Percentiles rank a stretch among this genome's conserved stretches.
These are phyloP conservation scores for Beauveria medogensis DNA, from an alignment of 2,329 filamentous ascomycete genomes.

Conservation along the genomic window DNA sequence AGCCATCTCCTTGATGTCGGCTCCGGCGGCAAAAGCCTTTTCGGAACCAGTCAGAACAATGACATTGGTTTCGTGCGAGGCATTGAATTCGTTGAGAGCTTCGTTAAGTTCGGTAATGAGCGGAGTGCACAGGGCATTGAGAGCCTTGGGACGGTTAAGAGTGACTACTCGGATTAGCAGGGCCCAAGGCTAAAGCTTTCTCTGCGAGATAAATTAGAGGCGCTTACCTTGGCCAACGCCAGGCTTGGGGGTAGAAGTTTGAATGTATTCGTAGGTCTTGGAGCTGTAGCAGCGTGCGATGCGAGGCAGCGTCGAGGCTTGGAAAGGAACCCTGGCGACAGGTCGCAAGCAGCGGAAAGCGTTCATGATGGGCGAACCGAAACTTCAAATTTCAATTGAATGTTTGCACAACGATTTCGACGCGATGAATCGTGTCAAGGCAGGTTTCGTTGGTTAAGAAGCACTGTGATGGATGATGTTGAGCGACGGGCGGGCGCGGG, in stretches of 20 bases:
- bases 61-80: constrained; percentile 59
- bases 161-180: constrained; percentile 54
- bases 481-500: constrained; percentile 5
- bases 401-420: not conserved
- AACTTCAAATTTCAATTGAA: not conserved
- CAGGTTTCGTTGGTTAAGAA: not conserved
- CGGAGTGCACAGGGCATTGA: constrained; percentile 87
- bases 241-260: constrained; percentile 75
- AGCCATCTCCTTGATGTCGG: constrained; percentile 99
- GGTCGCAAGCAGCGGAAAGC: constrained; percentile 52
- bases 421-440: not conserved
- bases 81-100: constrained; percentile 63
- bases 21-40: constrained; percentile 88
- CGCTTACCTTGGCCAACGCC: constrained; percentile 77
- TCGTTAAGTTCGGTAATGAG: constrained; percentile 85
- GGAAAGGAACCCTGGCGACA: constrained; percentile 42
- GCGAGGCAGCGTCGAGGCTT: constrained; percentile 48
- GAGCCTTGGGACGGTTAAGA: constrained; percentile 85
- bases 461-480: constrained; percentile 4
- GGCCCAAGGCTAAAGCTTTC: not conserved
- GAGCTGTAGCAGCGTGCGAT: constrained; percentile 46
- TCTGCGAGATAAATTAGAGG: not conserved
- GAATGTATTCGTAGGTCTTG: constrained; percentile 67
- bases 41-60: constrained; percentile 84
- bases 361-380: constrained; percentile 34